A percentile compares a stretch with the other conserved stretches of the same genome.
These are phyloP conservation scores for Telfairia occidentalis DNA, from an alignment of 331 rosid genomes.

Conservation along the genomic window DNA sequence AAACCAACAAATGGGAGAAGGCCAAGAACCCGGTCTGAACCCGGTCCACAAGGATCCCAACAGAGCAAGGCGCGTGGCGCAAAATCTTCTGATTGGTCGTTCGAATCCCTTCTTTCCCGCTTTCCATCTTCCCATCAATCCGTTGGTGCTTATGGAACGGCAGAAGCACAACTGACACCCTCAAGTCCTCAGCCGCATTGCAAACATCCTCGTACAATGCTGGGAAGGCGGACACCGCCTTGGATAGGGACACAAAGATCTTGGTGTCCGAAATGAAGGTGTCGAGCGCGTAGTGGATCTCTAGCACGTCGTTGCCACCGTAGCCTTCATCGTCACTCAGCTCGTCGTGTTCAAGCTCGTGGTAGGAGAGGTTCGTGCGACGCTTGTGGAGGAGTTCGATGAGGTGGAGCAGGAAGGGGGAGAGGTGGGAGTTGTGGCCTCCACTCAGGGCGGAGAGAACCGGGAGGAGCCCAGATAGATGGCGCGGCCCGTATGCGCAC, in stretches of 20 bases:
- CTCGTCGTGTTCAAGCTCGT: slow-evolving; percentile 56
- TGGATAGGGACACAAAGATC: slow-evolving; percentile 42
- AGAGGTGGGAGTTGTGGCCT: slow-evolving; percentile 26
- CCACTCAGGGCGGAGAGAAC: slow-evolving; percentile 48
- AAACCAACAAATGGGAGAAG: slow-evolving; percentile 40
- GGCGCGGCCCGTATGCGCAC: slow-evolving; percentile 81
- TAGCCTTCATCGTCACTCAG: slow-evolving; percentile 61
- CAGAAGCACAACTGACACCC: slow-evolving; percentile 39
- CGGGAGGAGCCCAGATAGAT: slow-evolving; percentile 41
- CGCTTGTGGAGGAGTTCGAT: slow-evolving; percentile 61
- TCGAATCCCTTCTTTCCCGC: slow-evolving; percentile 68
- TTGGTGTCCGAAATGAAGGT: slow-evolving; percentile 43
- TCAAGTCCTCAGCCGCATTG: slow-evolving; percentile 60
- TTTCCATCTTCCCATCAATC: slow-evolving; percentile 80
- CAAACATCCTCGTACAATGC: slow-evolving; percentile 69
- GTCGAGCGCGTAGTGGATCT: slow-evolving; percentile 56
- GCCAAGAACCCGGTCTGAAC: slow-evolving; percentile 36
- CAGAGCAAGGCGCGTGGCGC: slow-evolving; percentile 73
- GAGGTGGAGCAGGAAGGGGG: slow-evolving; percentile 47
- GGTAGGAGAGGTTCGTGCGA: slow-evolving; percentile 50
- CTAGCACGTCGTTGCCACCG: slow-evolving; percentile 75
- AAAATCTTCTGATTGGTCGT: slow-evolving; percentile 78
- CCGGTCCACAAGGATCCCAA: slow-evolving; percentile 58
- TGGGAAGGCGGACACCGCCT: slow-evolving; percentile 48
- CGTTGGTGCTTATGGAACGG: slow-evolving; percentile 88